Conservation (phyloP, 1,284 basidiomycete species). For the Sporisorium scitamineum region DNA sequence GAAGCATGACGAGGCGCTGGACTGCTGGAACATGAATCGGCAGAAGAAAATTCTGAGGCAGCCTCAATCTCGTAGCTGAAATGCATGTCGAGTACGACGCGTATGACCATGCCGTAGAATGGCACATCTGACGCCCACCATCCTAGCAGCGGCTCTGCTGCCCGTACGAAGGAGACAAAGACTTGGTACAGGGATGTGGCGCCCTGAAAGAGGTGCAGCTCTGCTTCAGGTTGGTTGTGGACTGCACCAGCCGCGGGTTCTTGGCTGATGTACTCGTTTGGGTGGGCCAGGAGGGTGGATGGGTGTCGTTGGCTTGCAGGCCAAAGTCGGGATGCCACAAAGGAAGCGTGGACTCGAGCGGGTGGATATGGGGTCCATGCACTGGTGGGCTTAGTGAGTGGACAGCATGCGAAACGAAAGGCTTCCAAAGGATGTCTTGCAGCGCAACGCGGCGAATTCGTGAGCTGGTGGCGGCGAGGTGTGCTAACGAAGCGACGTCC, state of each 20-base stretch:
- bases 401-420: constrained; percentile 26
- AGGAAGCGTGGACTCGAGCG: constrained; percentile 28
- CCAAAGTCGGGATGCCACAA: constrained; percentile 48
- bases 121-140: constrained; percentile 54
- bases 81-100: constrained; percentile 37
- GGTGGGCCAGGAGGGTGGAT: constrained; percentile 36
- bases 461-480: constrained; percentile 19
- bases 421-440: constrained; percentile 41
- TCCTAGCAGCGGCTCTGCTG: constrained; percentile 35
- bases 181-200: constrained; percentile 39
- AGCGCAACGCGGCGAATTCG: constrained; percentile 25
- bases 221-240: background rate
- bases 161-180: constrained; percentile 34
- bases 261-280: constrained; percentile 12
- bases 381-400: constrained; percentile 31
- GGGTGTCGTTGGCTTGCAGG: constrained; percentile 25
- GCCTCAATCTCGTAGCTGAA: constrained; percentile 14
- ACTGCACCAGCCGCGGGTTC: background rate
- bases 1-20: background rate
- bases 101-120: constrained; percentile 45
- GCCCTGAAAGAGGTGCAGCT: constrained; percentile 16
- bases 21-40: background rate
- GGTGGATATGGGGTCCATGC: constrained; percentile 18
- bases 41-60: background rate
- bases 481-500: constrained; percentile 21